Base-by-base conservation (phyloP, 768 basidiomycete species). In the Paxillus ammoniavirescens region DNA sequence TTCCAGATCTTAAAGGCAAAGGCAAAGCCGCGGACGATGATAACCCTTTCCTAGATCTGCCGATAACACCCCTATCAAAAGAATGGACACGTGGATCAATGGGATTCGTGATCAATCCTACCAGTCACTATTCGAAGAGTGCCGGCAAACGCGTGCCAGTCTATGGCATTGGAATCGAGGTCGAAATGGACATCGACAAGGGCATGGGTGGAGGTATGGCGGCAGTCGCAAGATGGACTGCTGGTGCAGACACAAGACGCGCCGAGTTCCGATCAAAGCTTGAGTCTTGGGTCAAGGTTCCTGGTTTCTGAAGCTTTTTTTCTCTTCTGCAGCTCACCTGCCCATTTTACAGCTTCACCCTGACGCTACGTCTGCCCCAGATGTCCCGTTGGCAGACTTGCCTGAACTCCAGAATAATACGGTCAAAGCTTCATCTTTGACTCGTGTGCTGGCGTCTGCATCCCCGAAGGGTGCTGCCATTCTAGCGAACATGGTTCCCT, bases 101-200 rank as follows among this genome's bases (percentile, higher is more conserved):
- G 87, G 91, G 91, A 15, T 75, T 93, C 59, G 73, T 91, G 35
- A 61, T 93, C 55, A 89, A 78, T 53, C 80, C 87, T 35, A 79
- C 87, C 7, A 89, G 82, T 3, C 87, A 93, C 62, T 82, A 84
- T 65, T 82, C 79, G n/a, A 89, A 86, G 61, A 60, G 70, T 1
- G 79, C 78, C 13, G 80, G 82, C 13, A 84, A 84, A 62, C 82
- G 91, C 41, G 73, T 90, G 17, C 85, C 89, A 33, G 91, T 82
- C 1, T 93, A 92, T 66, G 91, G 91, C 8, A 80, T 93, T 57
- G 91, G 91, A 1, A 89, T 93, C 47, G 89, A 93, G 70, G 89
- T 92, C 23, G 89, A 92, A 60, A 86, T 90, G 75, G 83, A 91
- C 61, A 81, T 91, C 51, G 88, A 90, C 70, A 89, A 88, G 71